These are phyloP conservation scores for Blastobotrys indianensis DNA, from an alignment of 1,139 yeast genomes.

Conservation along the genomic window DNA sequence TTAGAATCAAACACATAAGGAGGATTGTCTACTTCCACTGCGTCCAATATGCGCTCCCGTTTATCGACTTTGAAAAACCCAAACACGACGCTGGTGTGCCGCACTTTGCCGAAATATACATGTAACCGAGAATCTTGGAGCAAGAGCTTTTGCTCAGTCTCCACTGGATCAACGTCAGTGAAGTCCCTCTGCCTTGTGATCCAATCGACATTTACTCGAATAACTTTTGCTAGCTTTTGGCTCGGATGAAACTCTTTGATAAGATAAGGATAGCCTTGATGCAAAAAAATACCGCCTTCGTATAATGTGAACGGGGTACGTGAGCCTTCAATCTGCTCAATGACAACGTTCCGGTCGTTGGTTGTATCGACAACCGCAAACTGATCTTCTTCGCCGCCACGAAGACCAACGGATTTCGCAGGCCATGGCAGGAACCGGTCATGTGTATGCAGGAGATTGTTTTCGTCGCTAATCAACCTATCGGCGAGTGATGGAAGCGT, in stretches of 20 bases:
- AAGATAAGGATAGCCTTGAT: constrained; percentile 85
- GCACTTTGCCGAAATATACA: constrained; percentile 50
- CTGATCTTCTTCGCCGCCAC: constrained; percentile 68
- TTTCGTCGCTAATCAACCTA: constrained; percentile 6
- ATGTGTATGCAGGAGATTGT: constrained; percentile 22
- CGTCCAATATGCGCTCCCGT: constrained; percentile 73
- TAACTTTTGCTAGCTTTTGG: constrained; percentile 71
- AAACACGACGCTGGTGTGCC: constrained; percentile 70
- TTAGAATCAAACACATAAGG: constrained; percentile 64
- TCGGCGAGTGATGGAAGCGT: constrained; percentile 10
- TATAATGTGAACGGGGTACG: constrained; percentile 86
- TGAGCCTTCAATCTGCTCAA: constrained; percentile 87
- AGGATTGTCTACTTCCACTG: constrained; percentile 87
- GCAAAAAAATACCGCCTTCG: constrained; percentile 92
- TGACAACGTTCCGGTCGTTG: constrained; percentile 61
- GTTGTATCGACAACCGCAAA: constrained; percentile 89
- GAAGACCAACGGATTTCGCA: constrained; percentile 59
- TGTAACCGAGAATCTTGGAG: background rate
- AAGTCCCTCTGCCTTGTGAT: constrained; percentile 84
- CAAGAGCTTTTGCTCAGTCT: constrained; percentile 22
- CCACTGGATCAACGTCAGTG: constrained; percentile 84
- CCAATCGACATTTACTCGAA: constrained; percentile 90
- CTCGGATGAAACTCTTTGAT: constrained; percentile 79
- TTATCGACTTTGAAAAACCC: constrained; percentile 87
- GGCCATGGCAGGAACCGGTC: constrained; percentile 78